Conservation (phyloP, 108 stramenopile genomes). For the Bacterosira constricta region DNA sequence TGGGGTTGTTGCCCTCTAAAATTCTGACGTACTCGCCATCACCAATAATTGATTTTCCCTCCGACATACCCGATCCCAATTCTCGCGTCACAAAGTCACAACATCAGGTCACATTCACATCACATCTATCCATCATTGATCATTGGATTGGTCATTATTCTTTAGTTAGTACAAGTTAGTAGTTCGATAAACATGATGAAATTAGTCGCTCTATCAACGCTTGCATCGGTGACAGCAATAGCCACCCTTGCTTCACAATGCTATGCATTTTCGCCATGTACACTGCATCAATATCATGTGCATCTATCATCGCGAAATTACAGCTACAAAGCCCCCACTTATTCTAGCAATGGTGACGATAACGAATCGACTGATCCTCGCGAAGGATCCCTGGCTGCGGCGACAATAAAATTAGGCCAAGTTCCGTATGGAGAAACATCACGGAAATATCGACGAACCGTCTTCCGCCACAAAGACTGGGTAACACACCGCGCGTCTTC, state of each 20-base stretch:
- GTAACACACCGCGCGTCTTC: conserved; percentile 40
- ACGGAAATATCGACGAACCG: conserved; percentile 51
- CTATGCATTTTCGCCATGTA: not conserved
- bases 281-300: not conserved
- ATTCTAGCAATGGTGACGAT: not conserved
- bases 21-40: too few species aligned
- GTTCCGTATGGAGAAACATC: conserved; percentile 54
- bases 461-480: conserved; percentile 55
- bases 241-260: not conserved
- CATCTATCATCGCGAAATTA: not conserved
- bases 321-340: not conserved
- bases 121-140: too few species aligned
- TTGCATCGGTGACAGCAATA: not conserved
- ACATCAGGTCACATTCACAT: too few species aligned
- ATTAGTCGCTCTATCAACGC: too few species aligned
- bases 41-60: too few species aligned
- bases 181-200: too few species aligned
- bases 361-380: not conserved
- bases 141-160: too few species aligned
- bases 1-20: too few species aligned
- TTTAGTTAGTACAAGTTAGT: too few species aligned
- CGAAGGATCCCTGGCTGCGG: conserved; percentile 43
- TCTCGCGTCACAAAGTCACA: too few species aligned
- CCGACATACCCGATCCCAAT: too few species aligned
- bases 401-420: conserved; percentile 30